Evolutionary conservation across 345 rosid species (phyloP), one percentile per base, ranked within the genome.

Genomic region (Erysimum cheiranthoides): DNA sequence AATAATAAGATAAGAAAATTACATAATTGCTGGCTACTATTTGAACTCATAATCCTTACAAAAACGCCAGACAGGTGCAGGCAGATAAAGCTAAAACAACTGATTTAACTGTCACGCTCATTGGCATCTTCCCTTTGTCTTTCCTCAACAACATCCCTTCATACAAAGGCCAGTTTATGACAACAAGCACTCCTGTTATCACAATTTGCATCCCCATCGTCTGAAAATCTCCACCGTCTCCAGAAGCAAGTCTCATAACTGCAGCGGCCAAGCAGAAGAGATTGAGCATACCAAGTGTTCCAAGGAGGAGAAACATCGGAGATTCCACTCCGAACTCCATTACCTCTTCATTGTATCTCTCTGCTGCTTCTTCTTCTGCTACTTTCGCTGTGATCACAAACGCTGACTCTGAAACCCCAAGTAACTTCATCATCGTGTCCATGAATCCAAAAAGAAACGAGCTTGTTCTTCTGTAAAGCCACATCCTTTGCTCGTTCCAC

Each of bases 301-400:
- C 85, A 11, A 94, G 66, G 50, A 87, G 12, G 16, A 78, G 71
- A 51, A 90, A 81, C 92, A 86, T 89, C 0, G 86, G 83, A n/a
- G 95, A 85, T 10, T 86, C 61, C 12, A 77, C 85, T 78, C 97
- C 93, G 12, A 94, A 89, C 66, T 94, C 96, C 86, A 92, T 85
- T 17, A 73, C 74, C 83, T 89, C 95, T 57, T 85, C 61, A 47
- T 82, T 38, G 51, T 88, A 88, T 51, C 96, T 77, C 27, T 56
- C 30, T 2, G 69, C 47, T 10, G 80, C 93, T 12, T 87, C 90
- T 58, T 80, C 86, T 49, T 94, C 89, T 0, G 88, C 80, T 8
- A 87, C 93, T 80, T 94, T 92, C 2, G 87, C 58, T 14, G 90
- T 83, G 85, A 92, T 85, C 46, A 77, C 85, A 53, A 94, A 94